Conservation (phyloP, 768 basidiomycete genomes). For the Amanita rimosa region DNA sequence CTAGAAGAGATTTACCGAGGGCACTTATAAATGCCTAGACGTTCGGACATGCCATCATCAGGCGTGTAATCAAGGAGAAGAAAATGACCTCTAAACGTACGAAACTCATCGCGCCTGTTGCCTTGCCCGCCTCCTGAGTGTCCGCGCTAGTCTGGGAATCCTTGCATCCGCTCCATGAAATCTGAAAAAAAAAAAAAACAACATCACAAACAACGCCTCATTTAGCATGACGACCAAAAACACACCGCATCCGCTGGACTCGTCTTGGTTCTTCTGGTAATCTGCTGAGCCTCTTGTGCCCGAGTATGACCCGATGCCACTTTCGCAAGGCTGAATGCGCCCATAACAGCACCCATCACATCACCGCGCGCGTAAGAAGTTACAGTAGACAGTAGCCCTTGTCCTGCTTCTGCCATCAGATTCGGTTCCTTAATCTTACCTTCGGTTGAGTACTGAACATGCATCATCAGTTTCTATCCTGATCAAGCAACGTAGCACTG, state of each 20-base stretch:
- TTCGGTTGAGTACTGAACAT: slow-evolving; percentile 76
- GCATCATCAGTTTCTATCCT: neutral
- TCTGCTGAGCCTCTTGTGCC: slow-evolving; percentile 56
- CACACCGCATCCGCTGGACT: slow-evolving; percentile 81
- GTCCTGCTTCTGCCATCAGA: slow-evolving; percentile 75
- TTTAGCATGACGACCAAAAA: slow-evolving; percentile 8
- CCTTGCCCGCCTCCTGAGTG: slow-evolving; percentile 50
- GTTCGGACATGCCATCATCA: neutral
- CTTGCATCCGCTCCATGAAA: slow-evolving; percentile 80
- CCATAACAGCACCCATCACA: slow-evolving; percentile 64
- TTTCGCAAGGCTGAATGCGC: slow-evolving; percentile 66
- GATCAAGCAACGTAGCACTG: slow-evolving; percentile 10
- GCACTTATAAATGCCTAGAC: slow-evolving; percentile 45
- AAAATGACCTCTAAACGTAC: slow-evolving; percentile 26
- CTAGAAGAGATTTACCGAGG: slow-evolving; percentile 26
- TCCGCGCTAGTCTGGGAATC: slow-evolving; percentile 80
- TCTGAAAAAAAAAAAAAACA: slow-evolving; percentile 40
- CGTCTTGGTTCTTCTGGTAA: slow-evolving; percentile 52
- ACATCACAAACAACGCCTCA: neutral
- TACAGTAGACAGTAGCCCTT: slow-evolving; percentile 73
- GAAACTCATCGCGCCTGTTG: slow-evolving; percentile 73
- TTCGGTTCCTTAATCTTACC: slow-evolving; percentile 95
- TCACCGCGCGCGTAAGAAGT: slow-evolving; percentile 72
- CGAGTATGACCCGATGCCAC: slow-evolving; percentile 59
- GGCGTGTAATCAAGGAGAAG: neutral